A percentile compares a stretch with the other conserved stretches of the same genome.
Conservation (phyloP, 345 rosid genomes). For the Salix exigua region DNA sequence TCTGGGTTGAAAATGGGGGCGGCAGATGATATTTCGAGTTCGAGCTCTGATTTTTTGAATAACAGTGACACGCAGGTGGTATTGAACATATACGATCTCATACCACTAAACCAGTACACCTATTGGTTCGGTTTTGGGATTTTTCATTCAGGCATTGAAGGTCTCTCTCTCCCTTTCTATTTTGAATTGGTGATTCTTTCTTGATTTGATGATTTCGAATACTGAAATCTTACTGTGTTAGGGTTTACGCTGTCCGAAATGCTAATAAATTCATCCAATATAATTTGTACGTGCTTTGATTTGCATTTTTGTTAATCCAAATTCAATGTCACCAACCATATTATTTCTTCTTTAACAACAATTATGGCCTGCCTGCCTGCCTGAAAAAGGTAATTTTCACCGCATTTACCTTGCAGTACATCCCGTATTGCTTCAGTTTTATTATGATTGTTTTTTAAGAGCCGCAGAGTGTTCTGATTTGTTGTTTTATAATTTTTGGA, state of each 20-base stretch:
- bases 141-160: conserved; percentile 92
- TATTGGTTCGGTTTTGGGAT: conserved; percentile 88
- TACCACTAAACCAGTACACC: conserved; percentile 68
- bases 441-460: not conserved
- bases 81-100: conserved; percentile 83
- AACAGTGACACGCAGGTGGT: conserved; percentile 39
- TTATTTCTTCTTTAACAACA: too few relatives aligned
- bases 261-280: not conserved
- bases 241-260: too few relatives aligned
- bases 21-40: conserved; percentile 24
- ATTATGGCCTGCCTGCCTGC: not conserved
- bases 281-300: not conserved
- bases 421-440: too few relatives aligned
- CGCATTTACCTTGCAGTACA: too few relatives aligned
- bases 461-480: not conserved
- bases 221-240: not conserved
- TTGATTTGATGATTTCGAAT: not conserved
- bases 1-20: conserved; percentile 32
- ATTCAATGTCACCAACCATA: too few relatives aligned
- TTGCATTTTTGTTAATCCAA: not conserved
- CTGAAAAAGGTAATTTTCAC: not conserved
- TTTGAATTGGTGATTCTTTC: not conserved
- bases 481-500: not conserved
- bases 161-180: conserved; percentile 17
- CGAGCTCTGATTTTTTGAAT: conserved; percentile 20